phyloP scores from a whole-genome alignment of 371 early-diverging fungal genomes.

The Mucor mucedo region DNA sequence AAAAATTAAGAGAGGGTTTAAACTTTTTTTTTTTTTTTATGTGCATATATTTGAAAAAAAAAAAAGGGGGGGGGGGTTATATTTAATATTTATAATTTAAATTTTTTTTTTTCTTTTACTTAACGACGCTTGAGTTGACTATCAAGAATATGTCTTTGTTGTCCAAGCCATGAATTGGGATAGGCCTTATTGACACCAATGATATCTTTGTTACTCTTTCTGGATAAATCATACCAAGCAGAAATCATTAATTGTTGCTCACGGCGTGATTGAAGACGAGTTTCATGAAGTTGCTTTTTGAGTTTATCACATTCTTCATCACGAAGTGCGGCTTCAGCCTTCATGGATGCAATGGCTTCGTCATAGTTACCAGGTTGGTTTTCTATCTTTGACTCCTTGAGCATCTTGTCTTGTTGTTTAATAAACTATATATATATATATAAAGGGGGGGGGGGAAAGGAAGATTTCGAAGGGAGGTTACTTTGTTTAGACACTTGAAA shows the following conservation, averaged over 20 bases:
- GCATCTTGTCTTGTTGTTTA: conserved; percentile 65
- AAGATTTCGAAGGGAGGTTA: background rate
- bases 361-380: conserved; percentile 40
- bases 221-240: conserved; percentile 75
- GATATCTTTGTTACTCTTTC: conserved; percentile 53
- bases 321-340: conserved; percentile 61
- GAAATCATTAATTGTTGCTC: conserved; percentile 78
- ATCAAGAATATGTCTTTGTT: conserved; percentile 66
- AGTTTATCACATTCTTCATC: conserved; percentile 74
- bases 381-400: conserved; percentile 34
- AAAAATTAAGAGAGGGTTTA: background rate
- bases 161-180: conserved; percentile 76
- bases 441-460: no score
- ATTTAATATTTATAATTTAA: background rate
- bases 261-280: conserved; percentile 59
- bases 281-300: conserved; percentile 66
- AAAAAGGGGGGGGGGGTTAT: no score
- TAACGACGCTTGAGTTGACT: conserved; percentile 63
- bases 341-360: conserved; percentile 77
- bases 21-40: no score
- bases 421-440: conserved; percentile 33
- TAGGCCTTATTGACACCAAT: conserved; percentile 46
- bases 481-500: background rate
- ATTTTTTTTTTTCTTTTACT: background rate
- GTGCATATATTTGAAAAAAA: no score